Base-by-base conservation (phyloP, 352 stramenopile genomes). In the Phytophthora boehmeriae region DNA sequence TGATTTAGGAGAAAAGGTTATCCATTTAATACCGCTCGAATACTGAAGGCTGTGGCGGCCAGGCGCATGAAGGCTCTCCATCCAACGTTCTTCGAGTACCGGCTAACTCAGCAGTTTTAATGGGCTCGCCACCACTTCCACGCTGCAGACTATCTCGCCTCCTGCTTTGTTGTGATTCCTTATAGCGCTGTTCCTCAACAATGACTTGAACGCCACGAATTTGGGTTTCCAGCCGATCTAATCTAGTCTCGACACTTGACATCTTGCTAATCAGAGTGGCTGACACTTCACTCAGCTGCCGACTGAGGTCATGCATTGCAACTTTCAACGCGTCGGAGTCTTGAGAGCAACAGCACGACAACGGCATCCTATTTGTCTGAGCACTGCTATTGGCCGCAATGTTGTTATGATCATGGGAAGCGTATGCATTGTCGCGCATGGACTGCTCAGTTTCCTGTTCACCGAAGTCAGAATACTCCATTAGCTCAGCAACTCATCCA, bases 21-120 rank as follows among this genome's bases (percentile, higher is more conserved):
- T 19, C 17, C 10, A 45, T 20, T 13, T 67, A 75, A 19, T 75
- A 67, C 13, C 69, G 42, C 30, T 73, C 66, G 35, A 81, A 78
- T 30, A 74, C 73, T 1, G 70, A 75, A 20, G 66, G 70, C n/a
- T 75, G 65, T 28, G 73, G 70, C 2, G 73, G 73, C 73, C 69
- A 81, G 14, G 59, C 61, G 34, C 73, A 79, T 13, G 69, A 53
- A 45, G 39, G 2, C 8, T 79, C 70, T 9, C 55, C 36, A 42
- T 73, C 52, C 34, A 77, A 49, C n/a, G 36, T 19, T 35, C 17
- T 17, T 32, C 34, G 41, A 20, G 9, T 69, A 17, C 63, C 45
- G 4, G 20, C 17, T 16, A 35, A 16, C 22, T 44, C 36, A 16
- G 14, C 5, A 14, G 14, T 25, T 6, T 32, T 63, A 6, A 27